Base-by-base conservation (phyloP, 225 moss, liverwort and hornwort species). In the Physcomitrellopsis africana region DNA sequence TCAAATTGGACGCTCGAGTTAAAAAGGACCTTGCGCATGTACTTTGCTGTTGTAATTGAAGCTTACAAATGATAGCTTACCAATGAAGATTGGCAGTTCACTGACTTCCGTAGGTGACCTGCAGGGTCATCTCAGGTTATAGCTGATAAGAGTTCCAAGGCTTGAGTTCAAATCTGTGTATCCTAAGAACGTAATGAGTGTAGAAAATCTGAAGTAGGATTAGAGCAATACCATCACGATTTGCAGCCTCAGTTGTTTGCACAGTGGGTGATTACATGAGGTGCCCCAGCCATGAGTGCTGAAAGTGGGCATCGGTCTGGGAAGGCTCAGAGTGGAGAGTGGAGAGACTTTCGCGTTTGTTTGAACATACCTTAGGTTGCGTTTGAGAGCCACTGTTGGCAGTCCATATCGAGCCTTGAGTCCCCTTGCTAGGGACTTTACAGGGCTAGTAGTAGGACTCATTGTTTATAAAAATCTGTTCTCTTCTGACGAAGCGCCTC, bases 111-210 rank as follows among this genome's bases (percentile, higher is more conserved):
- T 60, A 74, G 68, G 69, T 75, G 74, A 70, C 48, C 70, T 70
- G 70, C 84, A 70, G 84, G 71, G 77, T 67, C 72, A 8, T 81
- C 12, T 75, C 72, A 29, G 72, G 58, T 69, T 51, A 23, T 74
- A 69, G 67, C 58, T 69, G 73, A 64, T 81, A 71, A 44, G 63
- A 58, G 51, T 67, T 15, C 11, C 59, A 66, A 76, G 80, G 67
- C 76, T 37, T 61, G 73, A 37, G 4, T 37, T 37, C 51, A 49
- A 60, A 64, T 70, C 70, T 82, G 79, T 85, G 79, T 77, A 89
- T 64, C 64, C 64, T 85, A 83, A 81, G 16, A 29, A 62, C 32
- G 26, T 77, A 56, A 7, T 37, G 66, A 73, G 73, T 64, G 77
- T 84, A 79, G 73, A 79, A 69, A 56, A 68, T 11, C 47, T 43